Base-by-base conservation (phyloP, 768 basidiomycete species). In the Termitomyces sp. region DNA sequence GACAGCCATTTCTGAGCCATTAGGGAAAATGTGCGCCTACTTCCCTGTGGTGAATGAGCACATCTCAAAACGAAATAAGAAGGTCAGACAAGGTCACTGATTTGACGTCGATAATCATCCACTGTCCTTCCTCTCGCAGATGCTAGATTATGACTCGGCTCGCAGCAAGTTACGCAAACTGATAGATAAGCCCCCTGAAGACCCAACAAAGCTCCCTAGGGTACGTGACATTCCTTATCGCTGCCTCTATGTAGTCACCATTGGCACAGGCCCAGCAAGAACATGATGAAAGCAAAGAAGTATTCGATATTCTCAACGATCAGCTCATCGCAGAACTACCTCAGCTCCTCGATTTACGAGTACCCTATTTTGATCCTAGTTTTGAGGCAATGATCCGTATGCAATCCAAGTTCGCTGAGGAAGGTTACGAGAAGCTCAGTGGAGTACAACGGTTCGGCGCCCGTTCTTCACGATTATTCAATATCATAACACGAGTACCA, bases 331-430 rank as follows among this genome's bases (percentile, higher is more conserved):
- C 79, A 28, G 97, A 98, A 65, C 79, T 99, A 16, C 97, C 97
- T 0, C 87, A 95, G 63, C 76, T 99, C 43, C 83, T 98, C 51
- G 95, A 98, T 66, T 84, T 98, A 20, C 91, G 97, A 40, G 90
- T 99, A 26, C 97, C 97, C 0, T 99, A 92, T 79, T 95, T 98
- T 62, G 97, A 98, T 71, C 97, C 97, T 5, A 94, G 91, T 63
- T 98, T 98, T 69, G 97, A 98, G 74, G 92, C 96, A 47, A 98
- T 98, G 96, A 94, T 94, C 62, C 84, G 97, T 32, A 92, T 97
- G 85, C 97, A 99, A 68, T 85, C 91, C 67, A 94, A 95, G 67
- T 98, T 98, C 68, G 95, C 96, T 0, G 93, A 98, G 71, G 96
- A 99, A 65, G 95, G 96, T 0, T 98, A 99, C 69, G 94, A 98